phyloP scores from a whole-genome alignment of 495 filamentous ascomycete species.

The Hypoxylon rickii region DNA sequence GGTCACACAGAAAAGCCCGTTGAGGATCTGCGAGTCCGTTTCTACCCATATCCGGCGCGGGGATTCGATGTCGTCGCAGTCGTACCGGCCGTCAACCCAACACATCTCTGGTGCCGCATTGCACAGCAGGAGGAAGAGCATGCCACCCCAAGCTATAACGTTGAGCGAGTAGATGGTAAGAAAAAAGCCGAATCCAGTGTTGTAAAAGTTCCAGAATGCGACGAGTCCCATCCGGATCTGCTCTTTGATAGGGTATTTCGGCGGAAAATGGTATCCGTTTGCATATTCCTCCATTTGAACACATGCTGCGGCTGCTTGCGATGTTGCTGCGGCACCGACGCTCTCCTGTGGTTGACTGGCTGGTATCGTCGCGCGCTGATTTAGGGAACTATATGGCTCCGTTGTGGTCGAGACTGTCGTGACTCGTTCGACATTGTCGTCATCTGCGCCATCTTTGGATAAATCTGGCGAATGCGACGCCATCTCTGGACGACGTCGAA shows the following conservation, averaged over 20 bases:
- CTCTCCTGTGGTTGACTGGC: conserved; percentile 13
- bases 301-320: conserved; percentile 9
- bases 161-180: conserved; percentile 79
- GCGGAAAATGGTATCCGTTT: conserved; percentile 74
- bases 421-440: conserved; percentile 26
- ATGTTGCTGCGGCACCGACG: conserved; percentile 15
- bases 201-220: conserved; percentile 59
- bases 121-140: conserved; percentile 83
- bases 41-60: conserved; percentile 81
- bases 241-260: conserved; percentile 66
- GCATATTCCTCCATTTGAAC: conserved; percentile 36
- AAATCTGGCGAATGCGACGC: conserved; percentile 21
- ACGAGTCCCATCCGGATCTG: conserved; percentile 57
- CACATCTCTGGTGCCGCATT: conserved; percentile 82
- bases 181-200: conserved; percentile 72
- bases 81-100: conserved; percentile 49
- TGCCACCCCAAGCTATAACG: conserved; percentile 85
- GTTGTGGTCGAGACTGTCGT: conserved; percentile 31
- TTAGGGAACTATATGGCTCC: conserved; percentile 25
- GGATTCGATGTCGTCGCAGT: conserved; percentile 74
- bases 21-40: conserved; percentile 82
- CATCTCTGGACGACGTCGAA: conserved; percentile 24
- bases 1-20: conserved; percentile 83
- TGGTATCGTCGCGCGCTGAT: conserved; percentile 16
- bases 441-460: conserved; percentile 24